phyloP scores from a whole-genome alignment of 129 eudicot genomes.

The Chrysanthemum makinoi region DNA sequence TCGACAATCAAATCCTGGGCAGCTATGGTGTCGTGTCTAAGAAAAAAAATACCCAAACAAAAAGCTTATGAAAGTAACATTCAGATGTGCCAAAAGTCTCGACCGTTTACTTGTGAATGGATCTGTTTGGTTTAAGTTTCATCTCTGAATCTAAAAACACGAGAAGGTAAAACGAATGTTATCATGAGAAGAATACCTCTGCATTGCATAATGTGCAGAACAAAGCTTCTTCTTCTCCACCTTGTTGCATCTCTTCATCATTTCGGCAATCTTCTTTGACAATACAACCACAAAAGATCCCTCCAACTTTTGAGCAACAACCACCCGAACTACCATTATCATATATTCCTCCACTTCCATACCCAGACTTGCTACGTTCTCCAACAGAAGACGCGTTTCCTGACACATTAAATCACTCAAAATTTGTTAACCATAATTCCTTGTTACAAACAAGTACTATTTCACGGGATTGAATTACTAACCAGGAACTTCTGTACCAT shows the following conservation, averaged over 20 bases:
- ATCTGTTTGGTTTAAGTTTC: no score
- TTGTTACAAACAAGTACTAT: not conserved
- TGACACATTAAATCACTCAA: conserved; percentile 12
- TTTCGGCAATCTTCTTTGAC: conserved; percentile 82
- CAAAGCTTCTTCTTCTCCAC: conserved; percentile 78
- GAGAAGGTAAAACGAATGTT: not conserved
- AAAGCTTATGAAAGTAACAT: not conserved
- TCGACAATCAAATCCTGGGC: not conserved
- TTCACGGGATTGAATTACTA: conserved; percentile 17
- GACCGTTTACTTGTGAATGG: no score
- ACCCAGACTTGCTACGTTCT: conserved; percentile 51
- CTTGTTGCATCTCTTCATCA: conserved; percentile 65
- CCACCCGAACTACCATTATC: conserved; percentile 36
- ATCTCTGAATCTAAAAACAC: not conserved
- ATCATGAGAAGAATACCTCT: conserved; percentile 44
- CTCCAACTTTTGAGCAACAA: conserved; percentile 57
- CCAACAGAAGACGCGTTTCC: conserved; percentile 54
- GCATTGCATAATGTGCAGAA: conserved; percentile 94
- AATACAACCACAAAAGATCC: conserved; percentile 57
- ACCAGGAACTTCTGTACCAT: conserved; percentile 59
- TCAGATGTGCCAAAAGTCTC: no score
- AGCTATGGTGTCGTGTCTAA: not conserved
- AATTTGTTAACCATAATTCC: not conserved
- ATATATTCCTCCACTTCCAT: conserved; percentile 44
- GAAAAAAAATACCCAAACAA: not conserved